Conservation (phyloP, 306 rosid species). For the Vigna nakashimae region DNA sequence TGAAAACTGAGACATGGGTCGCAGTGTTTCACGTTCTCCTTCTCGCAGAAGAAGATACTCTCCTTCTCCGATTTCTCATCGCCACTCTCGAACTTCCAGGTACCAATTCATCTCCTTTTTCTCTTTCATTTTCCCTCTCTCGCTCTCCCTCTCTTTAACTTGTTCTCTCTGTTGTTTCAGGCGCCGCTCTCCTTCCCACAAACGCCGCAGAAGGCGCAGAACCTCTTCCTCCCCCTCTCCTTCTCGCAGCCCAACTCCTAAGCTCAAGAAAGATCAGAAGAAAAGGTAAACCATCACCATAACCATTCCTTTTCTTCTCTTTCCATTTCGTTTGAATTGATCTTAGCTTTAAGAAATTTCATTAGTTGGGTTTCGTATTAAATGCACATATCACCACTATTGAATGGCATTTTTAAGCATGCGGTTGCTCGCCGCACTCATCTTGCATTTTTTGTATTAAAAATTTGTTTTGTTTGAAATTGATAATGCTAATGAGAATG, state of each 20-base stretch:
- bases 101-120: background rate
- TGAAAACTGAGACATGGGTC: conserved; percentile 50
- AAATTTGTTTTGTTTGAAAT: background rate
- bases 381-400: background rate
- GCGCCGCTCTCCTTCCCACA: conserved; percentile 58
- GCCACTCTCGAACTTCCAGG: conserved; percentile 49
- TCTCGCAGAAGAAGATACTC: conserved; percentile 56
- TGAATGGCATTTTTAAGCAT: background rate
- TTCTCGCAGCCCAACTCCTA: conserved; percentile 60
- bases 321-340: background rate
- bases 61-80: conserved; percentile 50
- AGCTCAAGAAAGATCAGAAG: conserved; percentile 62
- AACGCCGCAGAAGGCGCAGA: conserved; percentile 57
- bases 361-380: background rate
- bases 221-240: conserved; percentile 62
- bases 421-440: background rate
- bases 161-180: conserved; percentile 17
- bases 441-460: background rate
- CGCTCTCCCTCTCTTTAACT: background rate
- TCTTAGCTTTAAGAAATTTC: background rate
- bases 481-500: background rate
- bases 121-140: background rate
- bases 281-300: conserved; percentile 48
- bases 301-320: background rate
- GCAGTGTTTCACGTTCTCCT: conserved; percentile 65